A percentile compares a stretch with the other conserved stretches of the same genome.
Evolutionary conservation across 768 basidiomycete species (phyloP).

Genomic region (Mrakia hoshinonis): DNA sequence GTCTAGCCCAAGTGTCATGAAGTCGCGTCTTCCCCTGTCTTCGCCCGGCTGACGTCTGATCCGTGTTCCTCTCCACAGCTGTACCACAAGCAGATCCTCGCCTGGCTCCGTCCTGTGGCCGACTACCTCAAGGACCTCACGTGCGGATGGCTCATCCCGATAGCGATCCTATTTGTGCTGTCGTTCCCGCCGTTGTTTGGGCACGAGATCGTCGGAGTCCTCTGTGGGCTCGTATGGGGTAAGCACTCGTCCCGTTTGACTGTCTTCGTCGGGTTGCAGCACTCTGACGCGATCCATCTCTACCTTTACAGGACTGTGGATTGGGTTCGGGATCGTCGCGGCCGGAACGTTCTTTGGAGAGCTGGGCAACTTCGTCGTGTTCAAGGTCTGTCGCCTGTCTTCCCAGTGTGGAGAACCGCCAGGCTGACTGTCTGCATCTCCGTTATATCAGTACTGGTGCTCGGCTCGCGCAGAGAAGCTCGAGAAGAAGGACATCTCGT

Average conservation of each 20-base stretch:
- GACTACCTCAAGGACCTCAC: conserved; percentile 50
- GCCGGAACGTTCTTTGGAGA: conserved; percentile 82
- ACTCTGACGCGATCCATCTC: background rate
- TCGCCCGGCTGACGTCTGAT: conserved; percentile 28
- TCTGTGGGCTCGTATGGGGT: conserved; percentile 73
- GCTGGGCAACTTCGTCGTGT: conserved; percentile 53
- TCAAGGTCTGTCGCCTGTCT: conserved; percentile 27
- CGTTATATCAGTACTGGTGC: conserved; percentile 50
- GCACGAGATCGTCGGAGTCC: conserved; percentile 53
- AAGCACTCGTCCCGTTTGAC: background rate
- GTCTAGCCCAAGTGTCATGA: background rate
- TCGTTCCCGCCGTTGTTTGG: conserved; percentile 60
- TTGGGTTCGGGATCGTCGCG: conserved; percentile 76
- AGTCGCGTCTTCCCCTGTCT: background rate
- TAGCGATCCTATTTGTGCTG: conserved; percentile 14
- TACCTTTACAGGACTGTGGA: conserved; percentile 49
- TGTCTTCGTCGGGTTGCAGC: too few relatives aligned
- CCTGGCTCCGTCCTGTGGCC: conserved; percentile 59
- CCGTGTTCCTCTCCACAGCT: conserved; percentile 51
- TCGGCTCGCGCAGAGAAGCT: conserved; percentile 63
- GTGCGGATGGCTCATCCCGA: background rate
- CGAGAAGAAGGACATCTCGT: conserved; percentile 43
- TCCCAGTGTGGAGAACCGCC: conserved; percentile 23
- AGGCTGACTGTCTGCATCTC: background rate
- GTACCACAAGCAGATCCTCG: conserved; percentile 64